phyloP scores from a whole-genome alignment of 371 early-diverging fungal genomes.

The Mucor piriformis region DNA sequence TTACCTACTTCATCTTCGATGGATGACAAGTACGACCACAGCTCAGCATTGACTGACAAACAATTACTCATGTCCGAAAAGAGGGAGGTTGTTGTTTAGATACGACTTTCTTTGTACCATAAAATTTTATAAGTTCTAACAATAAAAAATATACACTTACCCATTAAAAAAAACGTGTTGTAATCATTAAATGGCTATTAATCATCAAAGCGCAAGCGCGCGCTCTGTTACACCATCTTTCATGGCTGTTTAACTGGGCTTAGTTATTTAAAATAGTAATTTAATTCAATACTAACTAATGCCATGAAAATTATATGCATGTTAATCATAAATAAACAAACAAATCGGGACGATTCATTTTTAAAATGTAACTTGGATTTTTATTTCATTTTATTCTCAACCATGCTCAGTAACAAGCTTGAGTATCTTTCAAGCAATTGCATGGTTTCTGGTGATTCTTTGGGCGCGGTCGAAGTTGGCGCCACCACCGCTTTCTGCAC shows the following conservation, averaged over 20 bases:
- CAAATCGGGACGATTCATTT: no score
- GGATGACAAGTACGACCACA: background rate
- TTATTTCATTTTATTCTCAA: conserved; percentile 22
- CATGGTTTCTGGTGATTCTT: conserved; percentile 8
- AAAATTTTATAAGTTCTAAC: background rate
- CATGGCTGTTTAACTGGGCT: no score
- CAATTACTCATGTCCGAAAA: background rate
- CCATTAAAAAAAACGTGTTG: background rate
- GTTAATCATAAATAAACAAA: background rate
- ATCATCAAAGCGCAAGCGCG: no score
- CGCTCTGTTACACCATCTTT: no score
- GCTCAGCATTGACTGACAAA: background rate
- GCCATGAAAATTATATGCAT: background rate
- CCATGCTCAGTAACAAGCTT: conserved; percentile 17
- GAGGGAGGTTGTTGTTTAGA: background rate
- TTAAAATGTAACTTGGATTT: background rate
- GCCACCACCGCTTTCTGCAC: background rate
- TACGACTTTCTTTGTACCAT: background rate
- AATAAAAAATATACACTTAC: no score
- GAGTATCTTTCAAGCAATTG: conserved; percentile 27
- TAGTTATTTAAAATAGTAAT: no score
- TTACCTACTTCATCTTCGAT: background rate
- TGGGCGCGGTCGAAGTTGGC: no score
- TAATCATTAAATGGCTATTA: no score
- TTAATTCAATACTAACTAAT: no score